Percentiles rank a stretch among this genome's conserved stretches.
phyloP scores from a whole-genome alignment of 805 yeast species.

The Starmerella vitae region DNA sequence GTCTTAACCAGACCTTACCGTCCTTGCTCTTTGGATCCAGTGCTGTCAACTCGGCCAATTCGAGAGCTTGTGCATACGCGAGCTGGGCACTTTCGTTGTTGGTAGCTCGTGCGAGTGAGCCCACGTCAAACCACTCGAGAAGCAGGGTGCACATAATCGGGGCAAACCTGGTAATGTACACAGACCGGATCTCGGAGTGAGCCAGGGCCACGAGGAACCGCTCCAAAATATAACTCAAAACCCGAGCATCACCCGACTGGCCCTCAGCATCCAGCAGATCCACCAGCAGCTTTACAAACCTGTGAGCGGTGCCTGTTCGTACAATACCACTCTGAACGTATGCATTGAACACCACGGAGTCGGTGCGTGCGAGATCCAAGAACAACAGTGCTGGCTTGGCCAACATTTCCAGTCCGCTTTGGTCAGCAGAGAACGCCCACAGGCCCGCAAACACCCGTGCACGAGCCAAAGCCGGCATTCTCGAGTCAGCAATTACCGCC shows the following conservation, averaged over 20 bases:
- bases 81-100: too few relatives aligned
- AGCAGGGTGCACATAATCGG: conserved; percentile 10
- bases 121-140: conserved; percentile 15
- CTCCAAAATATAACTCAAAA: conserved; percentile 48
- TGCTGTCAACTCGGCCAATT: conserved; percentile 13
- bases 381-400: conserved; percentile 52
- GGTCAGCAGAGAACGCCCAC: conserved; percentile 63
- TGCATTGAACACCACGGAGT: conserved; percentile 5
- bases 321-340: conserved; percentile 16
- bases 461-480: conserved; percentile 29
- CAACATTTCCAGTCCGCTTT: conserved; percentile 34
- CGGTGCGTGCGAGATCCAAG: conserved; percentile 39
- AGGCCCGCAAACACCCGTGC: conserved; percentile 46
- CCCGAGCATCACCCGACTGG: conserved; percentile 44
- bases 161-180: conserved; percentile 10
- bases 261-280: conserved; percentile 22
- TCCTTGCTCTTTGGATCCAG: conserved; percentile 12
- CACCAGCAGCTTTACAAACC: conserved; percentile 47
- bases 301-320: conserved; percentile 40
- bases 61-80: conserved; percentile 10
- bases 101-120: not conserved
- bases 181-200: conserved; percentile 6
- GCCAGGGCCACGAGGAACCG: conserved; percentile 39
- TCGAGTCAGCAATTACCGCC: conserved; percentile 35
- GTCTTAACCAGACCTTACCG: conserved; percentile 13